Conservation (phyloP, 73 alveolate species). For the Paramecium tetraurelia region DNA sequence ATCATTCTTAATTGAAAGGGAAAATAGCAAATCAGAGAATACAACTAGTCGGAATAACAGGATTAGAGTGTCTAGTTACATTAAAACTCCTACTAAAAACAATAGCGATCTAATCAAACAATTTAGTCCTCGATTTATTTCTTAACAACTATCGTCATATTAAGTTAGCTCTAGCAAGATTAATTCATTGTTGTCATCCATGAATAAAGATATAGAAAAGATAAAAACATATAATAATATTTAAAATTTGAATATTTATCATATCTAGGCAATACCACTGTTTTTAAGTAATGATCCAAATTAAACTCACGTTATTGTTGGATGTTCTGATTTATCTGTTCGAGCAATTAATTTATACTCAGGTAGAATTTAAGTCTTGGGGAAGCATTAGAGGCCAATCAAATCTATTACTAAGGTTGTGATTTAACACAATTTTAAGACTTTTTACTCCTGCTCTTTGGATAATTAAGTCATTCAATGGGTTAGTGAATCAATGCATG, state of each 20-base stretch:
- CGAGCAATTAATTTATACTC: constrained; percentile 6
- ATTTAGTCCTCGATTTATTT: constrained; percentile 37
- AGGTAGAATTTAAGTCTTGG: constrained; percentile 7
- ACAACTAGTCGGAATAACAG: constrained; percentile 36
- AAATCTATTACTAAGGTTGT: constrained; percentile 3
- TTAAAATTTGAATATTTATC: neutral
- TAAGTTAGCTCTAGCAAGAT: constrained; percentile 23
- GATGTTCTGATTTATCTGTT: neutral
- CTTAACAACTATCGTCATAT: constrained; percentile 12
- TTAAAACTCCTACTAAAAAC: constrained; percentile 39
- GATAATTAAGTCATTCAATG: neutral
- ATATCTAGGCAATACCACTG: constrained; percentile 5
- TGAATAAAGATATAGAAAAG: constrained; percentile 21
- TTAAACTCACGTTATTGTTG: constrained; percentile 23
- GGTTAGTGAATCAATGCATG: constrained; percentile 51
- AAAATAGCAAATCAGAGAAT: constrained; percentile 49
- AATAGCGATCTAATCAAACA: constrained; percentile 13
- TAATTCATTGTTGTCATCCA: neutral
- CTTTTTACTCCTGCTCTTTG: neutral
- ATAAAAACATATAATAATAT: neutral
- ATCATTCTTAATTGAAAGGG: constrained; percentile 11
- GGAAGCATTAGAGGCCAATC: neutral
- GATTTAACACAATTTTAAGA: constrained; percentile 2
- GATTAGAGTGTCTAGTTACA: constrained; percentile 38
- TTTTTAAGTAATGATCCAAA: constrained; percentile 27